Base-by-base conservation (phyloP, 169 alveolate genomes). In the Cryptosporidium tyzzeri region DNA sequence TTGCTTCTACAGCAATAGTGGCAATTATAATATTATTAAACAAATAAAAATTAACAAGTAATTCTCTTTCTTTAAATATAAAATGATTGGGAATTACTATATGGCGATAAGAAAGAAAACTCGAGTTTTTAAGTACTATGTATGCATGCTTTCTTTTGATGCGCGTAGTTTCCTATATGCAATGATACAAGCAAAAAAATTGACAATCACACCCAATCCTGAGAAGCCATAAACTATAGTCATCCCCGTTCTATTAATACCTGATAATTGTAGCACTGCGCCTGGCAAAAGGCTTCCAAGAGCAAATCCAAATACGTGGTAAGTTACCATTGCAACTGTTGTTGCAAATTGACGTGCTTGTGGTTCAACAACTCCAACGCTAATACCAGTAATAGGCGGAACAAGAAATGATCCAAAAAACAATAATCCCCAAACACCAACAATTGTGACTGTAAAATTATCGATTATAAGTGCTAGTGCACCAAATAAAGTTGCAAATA, bases 211-310 rank as follows among this genome's bases (percentile, higher is more conserved):
- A 26, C 89, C 89, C 6, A 80, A 26, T 29, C 89, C 89, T 18
- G 89, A 53, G 50, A 80, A 80, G 3, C 80, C 89, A 58, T 80
- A 80, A 48, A 80, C 74, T 39, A 80, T 80, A 26, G 89, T 48
- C 89, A 80, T 80, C 21, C 89, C 89, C 2, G 75, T 14, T 44
- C 89, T 80, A 26, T 75, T 62, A 33, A 80, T 65, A 31, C 89
- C 89, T 65, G 89, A 33, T 29, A 80, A 31, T 80, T 80, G 74
- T 45, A 80, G 35, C 2, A 80, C 48, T 35, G 89, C 89, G 1
- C 89, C 89, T 3, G 89, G 89, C 62, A 80, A 80, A 31, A 80
- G 67, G 59, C 89, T 80, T 44, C 89, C 89, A 33, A 80, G 89
- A 5, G 89, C 89, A 45, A 80, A 80, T 23, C 89, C 89, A 26